Evolutionary conservation across 495 filamentous ascomycete genomes (phyloP), one percentile per base, ranked within the genome.

Genomic region (Penicillium cinerascens): DNA sequence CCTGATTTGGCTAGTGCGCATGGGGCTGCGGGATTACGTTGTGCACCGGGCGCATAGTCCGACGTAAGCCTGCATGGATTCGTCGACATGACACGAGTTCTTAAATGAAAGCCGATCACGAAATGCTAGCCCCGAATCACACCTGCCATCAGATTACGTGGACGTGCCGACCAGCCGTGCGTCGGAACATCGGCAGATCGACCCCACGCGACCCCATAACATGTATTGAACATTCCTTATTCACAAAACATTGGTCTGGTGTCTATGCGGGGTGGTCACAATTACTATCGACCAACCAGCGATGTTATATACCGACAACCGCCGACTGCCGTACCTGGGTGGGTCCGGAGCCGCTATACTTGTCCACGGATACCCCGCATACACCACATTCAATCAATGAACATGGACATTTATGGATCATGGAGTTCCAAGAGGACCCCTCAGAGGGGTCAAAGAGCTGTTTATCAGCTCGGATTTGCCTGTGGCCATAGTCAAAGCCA

Each of bases 281-380:
- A 33, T 33, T 11, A 13, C 29, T 3, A 13, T 33, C 8, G 23
- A 9, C 33, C 33, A 49, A 49, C 40, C 23, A 15, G 18, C 22
- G 8, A 10, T 49, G 36, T 2, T 22, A 8, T 13, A 48, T 13
- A 36, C 51, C 51, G 51, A 54, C 44, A 43, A 27, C 44, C 51
- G 51, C 51, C 51, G 51, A 54, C 44, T 43, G 37, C 44, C 51
- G 51, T 29, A 29, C 17, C 38, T 17, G 44, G 9, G 26, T 54
- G 51, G 51, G 42, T 43, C 51, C 42, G 37, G 35, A 36, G 11
- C 18, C 6, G 15, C 15, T 15, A 33, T 33, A 33, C 13, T 29
- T 41, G 5, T 23, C 23, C 23, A 23, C 8, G 11, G 4, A 4
- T 13, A 2, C 2, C 8, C n/a, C n/a, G n/a, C 10, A 13, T 13